A percentile compares a stretch with the other conserved stretches of the same genome.
These are phyloP conservation scores for Epichloe scottii DNA, from an alignment of 2,329 filamentous ascomycete genomes.

Conservation along the genomic window DNA sequence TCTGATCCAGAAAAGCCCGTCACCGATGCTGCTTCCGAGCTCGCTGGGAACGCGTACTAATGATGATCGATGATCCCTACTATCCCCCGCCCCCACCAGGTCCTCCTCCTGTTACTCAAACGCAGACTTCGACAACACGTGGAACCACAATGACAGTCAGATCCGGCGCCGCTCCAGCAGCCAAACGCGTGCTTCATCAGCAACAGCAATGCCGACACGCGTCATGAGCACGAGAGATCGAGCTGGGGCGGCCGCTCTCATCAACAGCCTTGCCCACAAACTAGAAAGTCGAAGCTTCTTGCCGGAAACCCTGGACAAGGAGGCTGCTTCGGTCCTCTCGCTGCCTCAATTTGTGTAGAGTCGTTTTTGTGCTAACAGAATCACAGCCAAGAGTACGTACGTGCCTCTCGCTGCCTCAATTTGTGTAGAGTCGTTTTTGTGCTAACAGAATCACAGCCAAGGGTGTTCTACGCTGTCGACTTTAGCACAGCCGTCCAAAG, in stretches of 20 bases:
- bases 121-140: not conserved
- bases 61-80: too few species aligned
- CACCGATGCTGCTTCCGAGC: not conserved
- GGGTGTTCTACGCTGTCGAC: constrained; percentile 48
- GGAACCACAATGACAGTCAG: not conserved
- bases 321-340: constrained; percentile 65
- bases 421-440: not conserved
- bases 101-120: constrained; percentile 3
- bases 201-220: not conserved
- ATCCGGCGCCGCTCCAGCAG: not conserved
- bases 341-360: not conserved
- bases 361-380: not conserved
- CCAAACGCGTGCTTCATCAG: not conserved
- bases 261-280: constrained; percentile 73
- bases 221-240: constrained; percentile 5
- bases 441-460: constrained; percentile 25
- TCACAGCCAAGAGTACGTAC: constrained; percentile 44
- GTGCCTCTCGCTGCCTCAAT: constrained; percentile 14
- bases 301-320: constrained; percentile 75
- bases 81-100: too few species aligned
- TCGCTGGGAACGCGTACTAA: constrained; percentile 10
- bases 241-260: constrained; percentile 39
- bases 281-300: constrained; percentile 76
- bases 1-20: constrained; percentile 2
- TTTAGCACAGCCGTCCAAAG: constrained; percentile 24